Evolutionary conservation across 257 asterid genomes (phyloP), one percentile per base, ranked within the genome.

Genomic region (Salvia rosmarinus): DNA sequence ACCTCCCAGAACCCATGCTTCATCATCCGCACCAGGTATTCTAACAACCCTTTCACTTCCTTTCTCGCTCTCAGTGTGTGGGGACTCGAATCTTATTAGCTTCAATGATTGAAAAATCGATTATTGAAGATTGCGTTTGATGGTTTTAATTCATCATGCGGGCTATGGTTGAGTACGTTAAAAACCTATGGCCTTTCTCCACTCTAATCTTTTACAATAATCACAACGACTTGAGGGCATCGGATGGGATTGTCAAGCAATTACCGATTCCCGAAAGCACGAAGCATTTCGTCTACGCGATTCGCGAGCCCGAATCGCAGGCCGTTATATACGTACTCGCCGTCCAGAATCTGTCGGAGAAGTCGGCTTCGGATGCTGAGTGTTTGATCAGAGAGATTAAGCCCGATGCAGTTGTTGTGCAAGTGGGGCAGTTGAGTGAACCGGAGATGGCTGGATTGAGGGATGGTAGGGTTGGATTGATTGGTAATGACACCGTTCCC

Each of bases 351-450:
- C 80, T 94, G 39, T 94, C 97, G 0, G 91, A 91, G 55, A 84
- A 89, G 83, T 94, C 97, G 14, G 88, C 92, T 75, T 59, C 65
- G 51, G 99, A 94, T 80, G 91, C 86, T 0, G 88, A 94, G 81
- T 83, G 85, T 77, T 80, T 94, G 21, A 94, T 94, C 47, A 83
- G 88, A 62, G 89, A 78, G 68, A 78, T 91, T 77, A 83, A 82
- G 78, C 99, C 99, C 28, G 97, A 94, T 28, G 97, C 99, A 4
- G 99, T 94, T 43, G 85, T 90, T n/a, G 95, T 85, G 39, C 99
- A 94, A 70, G 86, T 89, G 34, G 89, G 90, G 11, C 77, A 71
- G 20, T 37, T 63, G 68, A 82, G 74, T 65, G 75, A 73, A 40
- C 17, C 73, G 0, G 88, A 80, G 68, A 28, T 49, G 63, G 55